These are phyloP conservation scores for Artemisia argyi DNA, from an alignment of 129 eudicot species.

Conservation along the genomic window DNA sequence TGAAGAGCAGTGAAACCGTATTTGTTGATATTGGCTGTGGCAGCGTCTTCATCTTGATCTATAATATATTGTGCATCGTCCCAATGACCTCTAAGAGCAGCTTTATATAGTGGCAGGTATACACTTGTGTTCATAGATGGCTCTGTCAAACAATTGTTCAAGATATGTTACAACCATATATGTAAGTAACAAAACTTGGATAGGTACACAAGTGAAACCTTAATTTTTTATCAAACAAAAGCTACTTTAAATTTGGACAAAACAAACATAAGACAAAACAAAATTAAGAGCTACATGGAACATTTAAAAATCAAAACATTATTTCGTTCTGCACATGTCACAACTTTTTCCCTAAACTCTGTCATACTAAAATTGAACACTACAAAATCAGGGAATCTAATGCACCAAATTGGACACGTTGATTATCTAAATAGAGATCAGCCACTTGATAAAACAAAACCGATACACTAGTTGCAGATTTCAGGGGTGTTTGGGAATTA, in stretches of 20 bases:
- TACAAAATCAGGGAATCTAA: constrained; percentile 19
- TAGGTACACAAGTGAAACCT: neutral
- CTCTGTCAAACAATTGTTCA: constrained; percentile 26
- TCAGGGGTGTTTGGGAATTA: neutral
- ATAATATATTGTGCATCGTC: constrained; percentile 32
- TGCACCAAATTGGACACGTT: neutral
- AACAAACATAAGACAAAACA: neutral
- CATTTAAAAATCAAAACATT: constrained; percentile 5
- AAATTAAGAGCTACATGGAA: constrained; percentile 10
- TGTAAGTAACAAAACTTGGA: neutral
- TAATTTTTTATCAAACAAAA: neutral
- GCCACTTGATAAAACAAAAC: neutral
- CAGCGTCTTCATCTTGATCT: constrained; percentile 26
- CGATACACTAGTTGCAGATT: constrained; percentile 18
- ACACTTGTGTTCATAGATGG: constrained; percentile 21
- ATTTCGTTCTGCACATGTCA: constrained; percentile 18
- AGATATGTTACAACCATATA: constrained; percentile 1
- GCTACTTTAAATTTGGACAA: neutral
- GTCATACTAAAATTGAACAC: constrained; percentile 3
- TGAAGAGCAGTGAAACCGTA: constrained; percentile 36
- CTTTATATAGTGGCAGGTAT: constrained; percentile 42
- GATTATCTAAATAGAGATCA: constrained; percentile 3
- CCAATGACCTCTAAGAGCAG: constrained; percentile 51
- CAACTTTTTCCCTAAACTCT: constrained; percentile 11
- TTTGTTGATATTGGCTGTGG: constrained; percentile 36